Conservation (phyloP, 106 monocot genomes). For the Platanthera guangdongensis region DNA sequence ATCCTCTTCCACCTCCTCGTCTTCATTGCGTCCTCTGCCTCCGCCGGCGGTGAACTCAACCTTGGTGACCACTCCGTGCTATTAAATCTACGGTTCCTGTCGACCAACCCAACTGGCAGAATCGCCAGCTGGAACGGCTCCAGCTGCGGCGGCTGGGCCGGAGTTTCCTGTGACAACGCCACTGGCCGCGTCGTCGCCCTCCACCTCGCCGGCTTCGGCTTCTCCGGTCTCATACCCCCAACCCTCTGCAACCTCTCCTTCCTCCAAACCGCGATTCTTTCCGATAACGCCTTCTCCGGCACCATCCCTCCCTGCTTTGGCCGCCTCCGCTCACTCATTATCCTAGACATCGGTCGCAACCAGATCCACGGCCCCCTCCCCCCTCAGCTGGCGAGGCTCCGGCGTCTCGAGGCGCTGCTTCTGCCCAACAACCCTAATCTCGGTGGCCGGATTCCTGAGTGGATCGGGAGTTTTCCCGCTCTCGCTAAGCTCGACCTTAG, state of each 20-base stretch:
- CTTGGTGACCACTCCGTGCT: constrained; percentile 29
- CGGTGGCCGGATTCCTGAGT: constrained; percentile 23
- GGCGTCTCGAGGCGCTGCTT: constrained; percentile 20
- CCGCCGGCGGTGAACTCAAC: constrained; percentile 7
- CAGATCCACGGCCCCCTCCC: constrained; percentile 30
- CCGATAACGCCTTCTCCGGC: constrained; percentile 37
- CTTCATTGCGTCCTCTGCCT: not conserved
- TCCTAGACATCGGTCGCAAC: constrained; percentile 38
- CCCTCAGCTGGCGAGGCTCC: constrained; percentile 13
- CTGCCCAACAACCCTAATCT: constrained; percentile 28
- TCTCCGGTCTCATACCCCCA: constrained; percentile 23
- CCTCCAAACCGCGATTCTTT: constrained; percentile 33
- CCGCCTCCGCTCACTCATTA: constrained; percentile 19
- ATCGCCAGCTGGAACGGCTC: constrained; percentile 22
- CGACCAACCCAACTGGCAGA: constrained; percentile 21
- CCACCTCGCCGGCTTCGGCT: constrained; percentile 17
- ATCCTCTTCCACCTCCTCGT: constrained; percentile 9
- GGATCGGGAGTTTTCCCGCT: constrained; percentile 30
- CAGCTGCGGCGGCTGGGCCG: constrained; percentile 24
- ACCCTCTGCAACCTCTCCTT: constrained; percentile 40
- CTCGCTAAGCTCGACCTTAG: constrained; percentile 33
- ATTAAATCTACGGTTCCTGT: constrained; percentile 20
- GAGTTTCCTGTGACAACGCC: constrained; percentile 19
- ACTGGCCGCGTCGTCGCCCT: constrained; percentile 36
- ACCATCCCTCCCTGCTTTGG: constrained; percentile 37